phyloP scores from a whole-genome alignment of 352 stramenopile species.

The Phytopythium litorale region DNA sequence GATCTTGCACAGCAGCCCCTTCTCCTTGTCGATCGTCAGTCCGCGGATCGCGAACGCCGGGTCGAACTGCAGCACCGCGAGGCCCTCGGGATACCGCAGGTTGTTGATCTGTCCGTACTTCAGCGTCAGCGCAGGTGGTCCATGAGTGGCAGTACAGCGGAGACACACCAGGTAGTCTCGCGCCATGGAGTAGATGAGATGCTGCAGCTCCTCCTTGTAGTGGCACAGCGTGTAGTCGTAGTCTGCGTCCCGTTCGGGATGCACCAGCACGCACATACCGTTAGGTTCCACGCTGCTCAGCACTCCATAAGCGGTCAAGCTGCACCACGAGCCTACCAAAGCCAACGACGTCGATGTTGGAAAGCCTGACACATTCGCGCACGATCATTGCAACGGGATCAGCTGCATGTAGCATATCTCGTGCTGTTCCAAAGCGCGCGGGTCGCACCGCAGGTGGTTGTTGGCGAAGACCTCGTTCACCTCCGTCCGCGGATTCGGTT shows the following conservation, averaged over 20 bases:
- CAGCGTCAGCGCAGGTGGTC: neutral
- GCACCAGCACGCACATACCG: neutral
- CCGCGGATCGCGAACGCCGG: conserved; percentile 90
- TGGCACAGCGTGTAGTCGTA: conserved; percentile 95
- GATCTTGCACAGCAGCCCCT: conserved; percentile 92
- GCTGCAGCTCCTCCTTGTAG: conserved; percentile 89
- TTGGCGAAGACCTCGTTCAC: conserved; percentile 71
- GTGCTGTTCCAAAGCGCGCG: neutral
- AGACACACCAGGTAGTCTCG: conserved; percentile 71
- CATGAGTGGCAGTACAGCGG: too few species aligned
- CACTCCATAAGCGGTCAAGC: neutral
- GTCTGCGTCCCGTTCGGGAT: conserved; percentile 37
- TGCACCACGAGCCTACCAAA: conserved; percentile 35
- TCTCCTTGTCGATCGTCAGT: conserved; percentile 92
- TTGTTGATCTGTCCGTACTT: conserved; percentile 40
- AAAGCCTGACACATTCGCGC: conserved; percentile 22
- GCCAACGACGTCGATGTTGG: conserved; percentile 66
- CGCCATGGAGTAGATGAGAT: conserved; percentile 93
- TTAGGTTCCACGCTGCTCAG: neutral
- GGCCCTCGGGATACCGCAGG: conserved; percentile 81
- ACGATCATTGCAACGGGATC: neutral
- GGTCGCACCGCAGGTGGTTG: conserved; percentile 52
- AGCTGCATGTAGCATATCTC: neutral
- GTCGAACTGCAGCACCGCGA: conserved; percentile 81
- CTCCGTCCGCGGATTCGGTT: conserved; percentile 30